These are phyloP conservation scores for Leccinum holopus DNA, from an alignment of 1,284 basidiomycete species.

Conservation along the genomic window DNA sequence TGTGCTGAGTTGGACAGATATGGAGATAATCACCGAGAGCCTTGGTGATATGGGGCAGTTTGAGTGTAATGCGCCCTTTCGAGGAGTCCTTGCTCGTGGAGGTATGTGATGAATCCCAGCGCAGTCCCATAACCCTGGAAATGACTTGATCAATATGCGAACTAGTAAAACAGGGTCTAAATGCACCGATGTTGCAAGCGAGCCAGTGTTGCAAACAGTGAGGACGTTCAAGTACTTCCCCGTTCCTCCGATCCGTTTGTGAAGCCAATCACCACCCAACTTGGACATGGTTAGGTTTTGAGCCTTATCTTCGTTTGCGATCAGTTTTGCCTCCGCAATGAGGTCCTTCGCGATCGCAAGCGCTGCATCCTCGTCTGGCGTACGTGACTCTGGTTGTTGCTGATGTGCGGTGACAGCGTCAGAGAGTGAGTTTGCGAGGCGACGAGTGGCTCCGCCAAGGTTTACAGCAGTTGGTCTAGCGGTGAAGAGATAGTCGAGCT, in stretches of 20 bases:
- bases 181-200: slow-evolving; percentile 81
- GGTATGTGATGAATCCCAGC: slow-evolving; percentile 86
- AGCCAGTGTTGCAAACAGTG: slow-evolving; percentile 96
- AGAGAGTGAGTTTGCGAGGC: slow-evolving; percentile 55
- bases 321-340: slow-evolving; percentile 59
- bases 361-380: slow-evolving; percentile 38
- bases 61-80: slow-evolving; percentile 87
- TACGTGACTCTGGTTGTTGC: slow-evolving; percentile 14
- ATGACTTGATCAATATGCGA: slow-evolving; percentile 7
- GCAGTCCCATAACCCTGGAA: slow-evolving; percentile 89
- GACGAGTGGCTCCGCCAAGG: slow-evolving; percentile 77
- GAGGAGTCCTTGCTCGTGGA: slow-evolving; percentile 75
- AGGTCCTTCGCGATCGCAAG: slow-evolving; percentile 55
- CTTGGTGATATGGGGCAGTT: slow-evolving; percentile 92
- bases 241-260: slow-evolving; percentile 42
- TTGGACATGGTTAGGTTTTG: slow-evolving; percentile 81
- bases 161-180: background rate
- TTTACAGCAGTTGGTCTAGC: slow-evolving; percentile 95
- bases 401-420: slow-evolving; percentile 15
- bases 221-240: slow-evolving; percentile 69
- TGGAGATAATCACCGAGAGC: slow-evolving; percentile 53
- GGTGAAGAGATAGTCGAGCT: slow-evolving; percentile 73
- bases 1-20: background rate
- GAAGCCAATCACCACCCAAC: slow-evolving; percentile 82
- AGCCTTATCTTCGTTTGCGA: slow-evolving; percentile 83